A percentile compares a stretch with the other conserved stretches of the same genome.
These are phyloP conservation scores for Arxiozyma bovina DNA, from an alignment of 1,139 yeast genomes.

Conservation along the genomic window DNA sequence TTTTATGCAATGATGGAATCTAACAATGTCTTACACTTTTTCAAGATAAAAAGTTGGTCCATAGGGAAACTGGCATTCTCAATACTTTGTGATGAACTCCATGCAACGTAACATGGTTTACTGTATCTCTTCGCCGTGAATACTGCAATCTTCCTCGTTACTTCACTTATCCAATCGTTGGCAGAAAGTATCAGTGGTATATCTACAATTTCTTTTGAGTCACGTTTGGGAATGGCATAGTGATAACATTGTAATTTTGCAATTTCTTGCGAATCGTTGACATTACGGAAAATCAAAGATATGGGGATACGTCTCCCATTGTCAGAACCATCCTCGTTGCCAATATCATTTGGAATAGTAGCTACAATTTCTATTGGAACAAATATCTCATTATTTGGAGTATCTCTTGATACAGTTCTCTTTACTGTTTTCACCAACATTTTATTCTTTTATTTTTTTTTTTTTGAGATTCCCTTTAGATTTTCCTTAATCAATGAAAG, in stretches of 20 bases:
- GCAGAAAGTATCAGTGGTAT: conserved; percentile 21
- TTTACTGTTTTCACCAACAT: conserved; percentile 12
- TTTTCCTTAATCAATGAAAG: background rate
- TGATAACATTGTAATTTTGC: conserved; percentile 17
- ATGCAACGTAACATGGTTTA: conserved; percentile 26
- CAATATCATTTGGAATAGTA: conserved; percentile 12
- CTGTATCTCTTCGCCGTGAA: conserved; percentile 19
- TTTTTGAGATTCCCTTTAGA: background rate
- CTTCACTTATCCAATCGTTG: conserved; percentile 23
- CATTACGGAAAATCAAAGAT: conserved; percentile 10
- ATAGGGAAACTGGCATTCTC: conserved; percentile 6
- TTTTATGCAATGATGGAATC: conserved; percentile 1
- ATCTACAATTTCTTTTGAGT: conserved; percentile 17
- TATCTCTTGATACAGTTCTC: background rate
- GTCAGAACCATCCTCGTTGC: background rate
- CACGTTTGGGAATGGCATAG: conserved; percentile 19
- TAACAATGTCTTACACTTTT: conserved; percentile 15
- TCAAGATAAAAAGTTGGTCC: conserved; percentile 19
- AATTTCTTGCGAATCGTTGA: conserved; percentile 5
- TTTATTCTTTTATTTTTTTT: background rate
- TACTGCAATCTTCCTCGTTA: conserved; percentile 24
- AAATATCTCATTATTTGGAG: background rate
- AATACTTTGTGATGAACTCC: conserved; percentile 12
- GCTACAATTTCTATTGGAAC: conserved; percentile 14
- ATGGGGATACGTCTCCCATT: conserved; percentile 16